Conservation (phyloP, 108 stramenopile species). For the Cyclotella sp. region DNA sequence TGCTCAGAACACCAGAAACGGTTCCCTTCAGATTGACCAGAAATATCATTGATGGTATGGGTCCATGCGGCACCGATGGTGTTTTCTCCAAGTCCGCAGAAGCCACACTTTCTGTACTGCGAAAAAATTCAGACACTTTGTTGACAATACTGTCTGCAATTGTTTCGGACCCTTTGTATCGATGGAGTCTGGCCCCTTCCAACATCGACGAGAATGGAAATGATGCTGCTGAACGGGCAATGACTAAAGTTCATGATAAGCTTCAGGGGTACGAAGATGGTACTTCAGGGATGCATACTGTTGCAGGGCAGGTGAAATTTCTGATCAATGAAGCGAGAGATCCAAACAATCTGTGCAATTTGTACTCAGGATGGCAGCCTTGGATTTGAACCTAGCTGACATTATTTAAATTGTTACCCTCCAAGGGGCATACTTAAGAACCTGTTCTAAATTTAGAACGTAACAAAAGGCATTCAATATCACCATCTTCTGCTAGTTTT, state of each 20-base stretch:
- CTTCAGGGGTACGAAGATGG: slow-evolving; percentile 97
- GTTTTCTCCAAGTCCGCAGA: slow-evolving; percentile 83
- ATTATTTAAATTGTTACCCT: too few relatives aligned
- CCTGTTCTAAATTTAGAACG: too few relatives aligned
- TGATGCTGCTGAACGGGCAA: slow-evolving; percentile 65
- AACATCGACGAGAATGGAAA: slow-evolving; percentile 45
- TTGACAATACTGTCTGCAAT: slow-evolving; percentile 95
- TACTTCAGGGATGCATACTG: slow-evolving; percentile 86
- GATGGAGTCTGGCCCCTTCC: slow-evolving; percentile 73
- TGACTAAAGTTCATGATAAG: slow-evolving; percentile 91
- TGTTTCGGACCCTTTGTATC: slow-evolving; percentile 95
- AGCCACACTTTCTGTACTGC: slow-evolving; percentile 80
- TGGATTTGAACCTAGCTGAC: slow-evolving; percentile 65
- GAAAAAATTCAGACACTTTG: slow-evolving; percentile 79
- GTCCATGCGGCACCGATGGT: slow-evolving; percentile 90
- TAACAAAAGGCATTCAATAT: too few relatives aligned
- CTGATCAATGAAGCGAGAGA: slow-evolving; percentile 95
- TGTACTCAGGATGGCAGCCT: slow-evolving; percentile 95
- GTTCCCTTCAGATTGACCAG: slow-evolving; percentile 98
- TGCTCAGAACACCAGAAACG: slow-evolving; percentile 86
- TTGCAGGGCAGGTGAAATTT: slow-evolving; percentile 95
- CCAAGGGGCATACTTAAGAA: too few relatives aligned
- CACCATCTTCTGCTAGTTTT: too few relatives aligned
- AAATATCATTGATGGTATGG: slow-evolving; percentile 98
- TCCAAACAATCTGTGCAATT: slow-evolving; percentile 82